Evolutionary conservation across 495 filamentous ascomycete species (phyloP), one percentile per base, ranked within the genome.

Genomic region (Talaromyces trachyspermus): DNA sequence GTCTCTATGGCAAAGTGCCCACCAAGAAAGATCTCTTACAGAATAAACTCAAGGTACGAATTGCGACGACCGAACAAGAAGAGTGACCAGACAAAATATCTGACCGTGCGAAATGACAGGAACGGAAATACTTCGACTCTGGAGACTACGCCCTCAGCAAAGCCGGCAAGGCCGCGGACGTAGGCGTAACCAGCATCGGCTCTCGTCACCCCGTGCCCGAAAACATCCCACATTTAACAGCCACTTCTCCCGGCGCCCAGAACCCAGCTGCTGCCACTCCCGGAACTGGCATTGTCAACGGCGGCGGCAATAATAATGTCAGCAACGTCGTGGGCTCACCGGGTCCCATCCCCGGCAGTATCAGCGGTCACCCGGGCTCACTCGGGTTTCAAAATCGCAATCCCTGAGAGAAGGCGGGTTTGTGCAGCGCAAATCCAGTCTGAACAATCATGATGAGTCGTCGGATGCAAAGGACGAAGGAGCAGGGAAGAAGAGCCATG

Each of bases 101-200:
- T 12, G 22, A 44, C 11, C 22, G 8, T 43, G 2, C 32, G 6
- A 38, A 32, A 24, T 30, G 9, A 10, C 54, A 95, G 79, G 90
- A 95, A 64, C 90, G 94, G 68, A 98, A 97, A 74, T 98, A 96
- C 72, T 98, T 98, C 67, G 92, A 98, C 75, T 89, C 84, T 44
- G 91, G 91, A 57, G 91, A 97, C 70, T 97, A 97, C 54, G 94
- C 92, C 59, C 85, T 97, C 70, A 91, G 85, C 67, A 97, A 98
- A 75, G 94, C 92, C 37, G 92, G 94, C 64, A 98, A 97, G 69
- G 89, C 89, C 62, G 86, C 89, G 50, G 86, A 92, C 62, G 84
- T 91, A 57, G 92, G 91, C 60, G 88, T 94, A 26, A 92, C 91
- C 63, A 85, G 81, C 61, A 87, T 98, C 61, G 92, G 92, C 54